Percentiles rank a stretch among this genome's conserved stretches.
Conservation (phyloP, 1,284 basidiomycete genomes). For the Cystobasidium pallidum region DNA sequence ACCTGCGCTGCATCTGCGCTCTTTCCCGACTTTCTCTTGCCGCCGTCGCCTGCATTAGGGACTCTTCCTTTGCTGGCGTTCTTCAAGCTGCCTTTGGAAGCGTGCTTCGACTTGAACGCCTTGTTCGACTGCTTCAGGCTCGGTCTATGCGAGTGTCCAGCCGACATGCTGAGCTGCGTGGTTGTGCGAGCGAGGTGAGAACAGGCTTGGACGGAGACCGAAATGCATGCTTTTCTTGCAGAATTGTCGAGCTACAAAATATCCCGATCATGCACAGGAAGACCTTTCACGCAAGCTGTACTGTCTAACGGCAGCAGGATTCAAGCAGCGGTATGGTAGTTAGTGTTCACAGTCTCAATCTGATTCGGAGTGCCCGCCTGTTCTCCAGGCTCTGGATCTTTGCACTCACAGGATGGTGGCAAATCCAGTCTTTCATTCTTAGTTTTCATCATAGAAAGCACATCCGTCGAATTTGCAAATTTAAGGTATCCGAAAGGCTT, state of each 20-base stretch:
- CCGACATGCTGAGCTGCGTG: neutral
- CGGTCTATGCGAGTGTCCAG: conserved; percentile 64
- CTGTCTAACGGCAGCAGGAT: too few relatives aligned
- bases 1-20: conserved; percentile 62
- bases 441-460: too few relatives aligned
- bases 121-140: conserved; percentile 93
- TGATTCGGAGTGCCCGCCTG: too few relatives aligned
- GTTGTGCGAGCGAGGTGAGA: neutral
- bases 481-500: too few relatives aligned
- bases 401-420: too few relatives aligned
- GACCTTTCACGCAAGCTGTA: too few relatives aligned
- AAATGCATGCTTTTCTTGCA: neutral
- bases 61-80: conserved; percentile 50
- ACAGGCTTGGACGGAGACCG: too few relatives aligned
- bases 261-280: neutral
- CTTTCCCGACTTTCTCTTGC: conserved; percentile 23
- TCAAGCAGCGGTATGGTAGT: too few relatives aligned
- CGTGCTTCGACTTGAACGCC: conserved; percentile 77
- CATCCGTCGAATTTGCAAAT: too few relatives aligned
- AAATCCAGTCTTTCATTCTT: too few relatives aligned
- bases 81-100: conserved; percentile 67
- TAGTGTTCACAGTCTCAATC: too few relatives aligned
- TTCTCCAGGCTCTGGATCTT: too few relatives aligned
- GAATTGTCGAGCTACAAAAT: neutral
- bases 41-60: conserved; percentile 42